Evolutionary conservation across 176 grass and related monocot genomes (phyloP), one percentile per base, ranked within the genome.

Genomic region (Juncus effusus): DNA sequence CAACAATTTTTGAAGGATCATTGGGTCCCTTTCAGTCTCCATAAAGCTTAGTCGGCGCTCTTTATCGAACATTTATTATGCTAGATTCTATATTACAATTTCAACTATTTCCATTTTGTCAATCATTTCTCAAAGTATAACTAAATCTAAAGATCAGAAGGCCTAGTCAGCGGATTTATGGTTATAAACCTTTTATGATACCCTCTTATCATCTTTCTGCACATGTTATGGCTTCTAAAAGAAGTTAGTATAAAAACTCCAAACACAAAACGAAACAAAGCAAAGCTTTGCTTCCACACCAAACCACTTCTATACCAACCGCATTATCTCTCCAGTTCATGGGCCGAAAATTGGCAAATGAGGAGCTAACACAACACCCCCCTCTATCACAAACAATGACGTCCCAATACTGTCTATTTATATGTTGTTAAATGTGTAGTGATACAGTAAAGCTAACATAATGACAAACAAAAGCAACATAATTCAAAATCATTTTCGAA

Each of bases 271-370:
- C 19, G 19, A 28, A 28, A 28, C 19, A 53, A 44, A 13, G 51
- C 2, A 61, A 70, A 70, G 60, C 80, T 89, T 95, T 83, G 90
- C 90, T 95, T 95, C 71, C 86, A 85, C 86, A 50, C 80, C 76
- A 95, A 89, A 83, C 79, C 70, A 73, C 49, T 37, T 42, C 77
- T 81, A 75, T 83, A 90, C 91, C 87, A 90, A 82, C 75, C 80
- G 53, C 91, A 90, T 78, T 87, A 72, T 78, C 62, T 75, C 54
- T 54, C 68, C 13, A 57, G 5, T 57, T 56, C 38, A 58, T 36
- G 40, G 60, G 54, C 72, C 76, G 83, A 83, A 86, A 83, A 74
- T 78, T 70, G 41, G 16, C 40, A 52, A 54, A 51, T 75, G 1
- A 38, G 2, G 10, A 3, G 53, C 62, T 70, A 35, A 82, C 83